Evolutionary conservation across 108 stramenopile genomes (phyloP).

Genomic region (Pseudonitzschia multistriata): DNA sequence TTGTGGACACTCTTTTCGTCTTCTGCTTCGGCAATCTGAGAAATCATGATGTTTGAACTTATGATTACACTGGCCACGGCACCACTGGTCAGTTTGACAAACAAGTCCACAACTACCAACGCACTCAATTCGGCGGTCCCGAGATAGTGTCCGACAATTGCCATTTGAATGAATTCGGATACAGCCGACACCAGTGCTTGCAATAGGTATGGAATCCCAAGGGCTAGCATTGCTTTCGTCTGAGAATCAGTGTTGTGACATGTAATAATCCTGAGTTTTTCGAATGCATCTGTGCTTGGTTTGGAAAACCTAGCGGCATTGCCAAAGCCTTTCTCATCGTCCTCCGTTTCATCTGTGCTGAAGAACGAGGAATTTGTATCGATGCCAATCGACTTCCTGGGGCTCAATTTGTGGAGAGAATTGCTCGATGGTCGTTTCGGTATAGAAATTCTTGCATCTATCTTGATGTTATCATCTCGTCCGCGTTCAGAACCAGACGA

Average conservation of each 20-base stretch:
- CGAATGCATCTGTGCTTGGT: background rate
- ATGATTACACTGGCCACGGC: background rate
- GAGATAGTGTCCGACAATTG: slow-evolving; percentile 46
- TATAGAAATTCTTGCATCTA: background rate
- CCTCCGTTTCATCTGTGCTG: background rate
- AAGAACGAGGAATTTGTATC: background rate
- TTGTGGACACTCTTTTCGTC: slow-evolving; percentile 29
- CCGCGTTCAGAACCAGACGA: background rate
- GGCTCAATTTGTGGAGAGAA: background rate
- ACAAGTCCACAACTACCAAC: slow-evolving; percentile 35
- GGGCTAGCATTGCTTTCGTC: slow-evolving; percentile 29
- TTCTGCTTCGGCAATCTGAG: background rate
- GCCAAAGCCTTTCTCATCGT: background rate
- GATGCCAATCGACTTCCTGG: background rate
- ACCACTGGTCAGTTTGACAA: slow-evolving; percentile 28
- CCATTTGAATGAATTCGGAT: slow-evolving; percentile 42
- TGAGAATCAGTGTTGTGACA: slow-evolving; percentile 6
- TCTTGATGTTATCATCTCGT: background rate
- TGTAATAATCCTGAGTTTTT: slow-evolving; percentile 1
- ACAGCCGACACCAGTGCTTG: slow-evolving; percentile 22
- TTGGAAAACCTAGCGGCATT: slow-evolving; percentile 9
- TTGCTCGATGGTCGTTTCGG: background rate
- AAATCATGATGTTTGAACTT: background rate
- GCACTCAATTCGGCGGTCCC: slow-evolving; percentile 44
- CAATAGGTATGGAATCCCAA: slow-evolving; percentile 44